Evolutionary conservation across 139 green algal species (phyloP).

Genomic region (Penium margaritaceum): DNA sequence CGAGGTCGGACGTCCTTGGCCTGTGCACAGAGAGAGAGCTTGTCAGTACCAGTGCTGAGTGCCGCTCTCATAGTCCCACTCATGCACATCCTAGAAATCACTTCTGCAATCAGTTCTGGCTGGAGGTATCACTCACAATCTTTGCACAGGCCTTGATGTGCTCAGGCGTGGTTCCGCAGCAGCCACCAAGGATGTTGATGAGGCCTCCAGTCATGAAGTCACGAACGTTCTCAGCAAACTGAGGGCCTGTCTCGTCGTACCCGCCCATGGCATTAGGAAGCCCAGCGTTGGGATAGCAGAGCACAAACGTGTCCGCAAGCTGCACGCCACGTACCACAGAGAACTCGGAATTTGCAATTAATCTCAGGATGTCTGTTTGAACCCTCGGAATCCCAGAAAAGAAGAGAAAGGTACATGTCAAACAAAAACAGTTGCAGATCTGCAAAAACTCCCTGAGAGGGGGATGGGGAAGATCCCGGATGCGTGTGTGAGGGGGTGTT

Average conservation of each 20-base stretch:
- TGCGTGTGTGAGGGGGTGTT: background rate
- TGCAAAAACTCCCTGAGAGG: background rate
- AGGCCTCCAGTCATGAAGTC: conserved; percentile 80
- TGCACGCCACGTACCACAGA: conserved; percentile 67
- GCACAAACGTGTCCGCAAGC: conserved; percentile 82
- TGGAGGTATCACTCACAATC: conserved; percentile 24
- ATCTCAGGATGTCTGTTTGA: too few relatives aligned
- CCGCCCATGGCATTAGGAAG: conserved; percentile 95
- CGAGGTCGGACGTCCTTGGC: conserved; percentile 46
- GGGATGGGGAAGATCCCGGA: background rate
- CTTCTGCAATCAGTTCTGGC: background rate
- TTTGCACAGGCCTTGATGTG: conserved; percentile 79
- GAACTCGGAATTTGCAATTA: background rate
- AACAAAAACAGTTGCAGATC: background rate
- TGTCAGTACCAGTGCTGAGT: conserved; percentile 42
- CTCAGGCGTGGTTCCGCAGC: conserved; percentile 81
- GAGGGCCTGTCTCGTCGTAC: conserved; percentile 85
- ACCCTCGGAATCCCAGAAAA: too few relatives aligned
- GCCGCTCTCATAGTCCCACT: background rate
- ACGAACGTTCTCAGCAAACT: conserved; percentile 89
- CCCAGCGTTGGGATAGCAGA: conserved; percentile 94
- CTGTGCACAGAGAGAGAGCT: conserved; percentile 50
- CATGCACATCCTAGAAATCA: background rate
- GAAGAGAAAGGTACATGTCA: background rate
- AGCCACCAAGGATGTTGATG: conserved; percentile 89